These are phyloP conservation scores for Macrolepiota dolichaula DNA, from an alignment of 768 basidiomycete species.

Conservation along the genomic window DNA sequence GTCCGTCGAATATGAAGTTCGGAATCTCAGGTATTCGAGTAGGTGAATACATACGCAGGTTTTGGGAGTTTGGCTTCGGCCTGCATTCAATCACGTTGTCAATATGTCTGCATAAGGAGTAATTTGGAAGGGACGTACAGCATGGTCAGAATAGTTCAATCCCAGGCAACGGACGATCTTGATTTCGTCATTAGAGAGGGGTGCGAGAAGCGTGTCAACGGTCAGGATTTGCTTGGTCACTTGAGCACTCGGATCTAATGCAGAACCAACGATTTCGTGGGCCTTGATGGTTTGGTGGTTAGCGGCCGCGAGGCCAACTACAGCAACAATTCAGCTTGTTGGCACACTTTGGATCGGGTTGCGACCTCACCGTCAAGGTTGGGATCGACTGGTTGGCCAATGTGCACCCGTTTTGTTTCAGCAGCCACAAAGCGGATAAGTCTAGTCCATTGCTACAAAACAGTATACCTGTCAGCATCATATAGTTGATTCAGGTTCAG, in stretches of 20 bases:
- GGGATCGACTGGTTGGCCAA: slow-evolving; percentile 73
- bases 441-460: slow-evolving; percentile 65
- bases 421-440: slow-evolving; percentile 79
- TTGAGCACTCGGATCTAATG: slow-evolving; percentile 62
- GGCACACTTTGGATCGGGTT: neutral
- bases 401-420: slow-evolving; percentile 71
- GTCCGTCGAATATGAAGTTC: neutral
- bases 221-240: slow-evolving; percentile 64
- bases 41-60: slow-evolving; percentile 47
- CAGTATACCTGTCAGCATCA: neutral
- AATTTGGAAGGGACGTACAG: slow-evolving; percentile 35
- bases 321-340: neutral
- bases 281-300: slow-evolving; percentile 58
- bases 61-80: slow-evolving; percentile 62
- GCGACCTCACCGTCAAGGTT: slow-evolving; percentile 51
- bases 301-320: slow-evolving; percentile 60
- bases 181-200: slow-evolving; percentile 64
- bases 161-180: slow-evolving; percentile 74
- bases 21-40: neutral
- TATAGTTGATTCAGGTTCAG: neutral
- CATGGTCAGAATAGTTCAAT: slow-evolving; percentile 84
- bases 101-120: neutral
- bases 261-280: slow-evolving; percentile 68
- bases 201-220: slow-evolving; percentile 66
- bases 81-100: slow-evolving; percentile 28